Conservation (phyloP, 164 flowering plant species). For the Aristolochia contorta region DNA sequence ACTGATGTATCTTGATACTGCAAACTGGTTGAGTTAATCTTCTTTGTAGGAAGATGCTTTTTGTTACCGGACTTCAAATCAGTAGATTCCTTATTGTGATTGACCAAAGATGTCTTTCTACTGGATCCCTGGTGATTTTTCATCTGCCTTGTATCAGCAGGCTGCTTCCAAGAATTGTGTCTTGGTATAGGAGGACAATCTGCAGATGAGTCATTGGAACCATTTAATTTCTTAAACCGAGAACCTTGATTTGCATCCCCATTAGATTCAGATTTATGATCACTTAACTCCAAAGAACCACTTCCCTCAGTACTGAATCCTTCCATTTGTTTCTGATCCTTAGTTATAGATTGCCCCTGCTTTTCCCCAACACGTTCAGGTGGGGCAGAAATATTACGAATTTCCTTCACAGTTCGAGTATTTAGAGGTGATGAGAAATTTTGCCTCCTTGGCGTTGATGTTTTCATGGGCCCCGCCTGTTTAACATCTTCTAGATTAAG, state of each 20-base stretch:
- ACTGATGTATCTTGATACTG: conserved; percentile 81
- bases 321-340: conserved; percentile 58
- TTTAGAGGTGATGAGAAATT: conserved; percentile 37
- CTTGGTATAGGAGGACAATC: conserved; percentile 36
- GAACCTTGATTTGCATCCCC: conserved; percentile 49
- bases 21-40: conserved; percentile 25
- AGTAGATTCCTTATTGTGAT: conserved; percentile 33
- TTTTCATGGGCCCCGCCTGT: conserved; percentile 73
- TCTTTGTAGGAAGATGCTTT: conserved; percentile 52
- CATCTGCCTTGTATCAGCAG: conserved; percentile 38
- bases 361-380: conserved; percentile 55
- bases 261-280: conserved; percentile 51
- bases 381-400: conserved; percentile 29
- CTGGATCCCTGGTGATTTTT: conserved; percentile 34
- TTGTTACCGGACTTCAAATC: conserved; percentile 50
- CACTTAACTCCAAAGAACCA: conserved; percentile 37
- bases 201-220: conserved; percentile 33
- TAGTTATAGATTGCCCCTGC: conserved; percentile 28
- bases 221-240: conserved; percentile 44
- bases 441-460: conserved; percentile 71
- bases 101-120: conserved; percentile 31
- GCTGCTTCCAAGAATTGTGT: conserved; percentile 71
- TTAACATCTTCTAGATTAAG: conserved; percentile 84
- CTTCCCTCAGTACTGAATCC: conserved; percentile 35
- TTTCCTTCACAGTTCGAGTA: conserved; percentile 60